Evolutionary conservation across 108 stramenopile species (phyloP).

Genomic region (Schizochytrium sp.): DNA sequence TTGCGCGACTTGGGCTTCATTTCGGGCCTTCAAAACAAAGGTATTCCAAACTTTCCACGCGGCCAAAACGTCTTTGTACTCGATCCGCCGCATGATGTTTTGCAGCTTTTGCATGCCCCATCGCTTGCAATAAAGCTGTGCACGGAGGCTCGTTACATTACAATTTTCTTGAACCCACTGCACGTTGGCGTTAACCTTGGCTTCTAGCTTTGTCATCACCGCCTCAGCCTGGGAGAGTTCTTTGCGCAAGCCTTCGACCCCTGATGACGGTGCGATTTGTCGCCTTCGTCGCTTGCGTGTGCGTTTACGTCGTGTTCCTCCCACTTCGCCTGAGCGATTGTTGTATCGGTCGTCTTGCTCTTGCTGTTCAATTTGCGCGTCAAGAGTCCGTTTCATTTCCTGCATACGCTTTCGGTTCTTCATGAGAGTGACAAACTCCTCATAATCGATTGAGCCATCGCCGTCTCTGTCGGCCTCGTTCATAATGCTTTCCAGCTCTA

Average conservation of each 20-base stretch:
- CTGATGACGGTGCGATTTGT: too few species aligned
- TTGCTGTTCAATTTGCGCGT: neutral
- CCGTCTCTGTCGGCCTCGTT: neutral
- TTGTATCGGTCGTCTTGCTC: too few species aligned
- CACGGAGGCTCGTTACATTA: neutral
- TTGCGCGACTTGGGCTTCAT: constrained; percentile 2
- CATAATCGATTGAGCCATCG: neutral
- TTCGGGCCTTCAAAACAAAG: neutral
- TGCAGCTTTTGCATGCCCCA: constrained; percentile 21
- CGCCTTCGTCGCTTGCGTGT: neutral
- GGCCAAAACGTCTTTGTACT: constrained; percentile 5
- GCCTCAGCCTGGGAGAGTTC: neutral
- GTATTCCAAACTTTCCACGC: neutral
- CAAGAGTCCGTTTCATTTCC: neutral
- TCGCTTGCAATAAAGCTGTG: neutral
- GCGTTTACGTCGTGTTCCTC: neutral
- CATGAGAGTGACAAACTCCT: constrained; percentile 4
- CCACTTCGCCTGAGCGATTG: neutral
- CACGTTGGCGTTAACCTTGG: neutral
- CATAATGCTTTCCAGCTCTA: neutral
- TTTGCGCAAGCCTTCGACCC: neutral
- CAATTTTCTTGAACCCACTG: constrained; percentile 17
- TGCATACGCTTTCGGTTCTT: neutral
- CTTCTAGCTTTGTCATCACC: neutral
- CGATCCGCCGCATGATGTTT: neutral